These are phyloP conservation scores for Xerocomellus dryophilus DNA, from an alignment of 768 basidiomycete species.

Conservation along the genomic window DNA sequence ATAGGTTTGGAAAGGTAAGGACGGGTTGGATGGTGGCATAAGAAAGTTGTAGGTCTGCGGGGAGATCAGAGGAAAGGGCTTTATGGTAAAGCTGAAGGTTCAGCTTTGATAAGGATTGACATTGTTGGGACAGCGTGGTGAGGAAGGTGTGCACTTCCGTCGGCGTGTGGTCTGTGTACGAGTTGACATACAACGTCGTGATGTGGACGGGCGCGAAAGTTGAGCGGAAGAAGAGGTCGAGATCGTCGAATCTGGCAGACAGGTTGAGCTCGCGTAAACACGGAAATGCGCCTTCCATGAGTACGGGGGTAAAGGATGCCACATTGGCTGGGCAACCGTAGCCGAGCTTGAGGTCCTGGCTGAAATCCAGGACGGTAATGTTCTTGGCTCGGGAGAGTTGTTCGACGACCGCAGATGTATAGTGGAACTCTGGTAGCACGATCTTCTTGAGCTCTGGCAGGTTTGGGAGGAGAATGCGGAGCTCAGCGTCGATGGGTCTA, in stretches of 20 bases:
- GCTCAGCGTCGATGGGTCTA: slow-evolving; percentile 38
- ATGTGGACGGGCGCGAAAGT: slow-evolving; percentile 48
- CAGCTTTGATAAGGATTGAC: slow-evolving; percentile 45
- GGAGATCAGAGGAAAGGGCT: slow-evolving; percentile 9
- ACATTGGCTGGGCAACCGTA: slow-evolving; percentile 45
- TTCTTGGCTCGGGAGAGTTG: slow-evolving; percentile 42
- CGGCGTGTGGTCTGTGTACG: slow-evolving; percentile 43
- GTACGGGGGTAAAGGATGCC: slow-evolving; percentile 39
- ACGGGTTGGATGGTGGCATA: slow-evolving; percentile 38
- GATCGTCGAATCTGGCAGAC: slow-evolving; percentile 43
- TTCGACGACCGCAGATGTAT: slow-evolving; percentile 47
- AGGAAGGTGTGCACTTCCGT: slow-evolving; percentile 42
- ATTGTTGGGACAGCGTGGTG: slow-evolving; percentile 43
- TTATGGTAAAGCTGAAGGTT: slow-evolving; percentile 35
- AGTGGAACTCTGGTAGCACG: slow-evolving; percentile 49
- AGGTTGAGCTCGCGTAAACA: slow-evolving; percentile 50
- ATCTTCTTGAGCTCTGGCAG: slow-evolving; percentile 47
- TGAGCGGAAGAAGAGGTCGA: slow-evolving; percentile 43
- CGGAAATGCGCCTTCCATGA: slow-evolving; percentile 51
- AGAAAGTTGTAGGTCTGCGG: slow-evolving; percentile 30
- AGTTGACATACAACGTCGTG: slow-evolving; percentile 51
- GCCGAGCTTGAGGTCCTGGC: slow-evolving; percentile 48
- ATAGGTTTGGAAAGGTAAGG: slow-evolving; percentile 30
- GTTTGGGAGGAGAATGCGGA: slow-evolving; percentile 38
- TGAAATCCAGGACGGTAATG: slow-evolving; percentile 51